Conservation (phyloP, 305 asterid species). For the Salvia sclarea region DNA sequence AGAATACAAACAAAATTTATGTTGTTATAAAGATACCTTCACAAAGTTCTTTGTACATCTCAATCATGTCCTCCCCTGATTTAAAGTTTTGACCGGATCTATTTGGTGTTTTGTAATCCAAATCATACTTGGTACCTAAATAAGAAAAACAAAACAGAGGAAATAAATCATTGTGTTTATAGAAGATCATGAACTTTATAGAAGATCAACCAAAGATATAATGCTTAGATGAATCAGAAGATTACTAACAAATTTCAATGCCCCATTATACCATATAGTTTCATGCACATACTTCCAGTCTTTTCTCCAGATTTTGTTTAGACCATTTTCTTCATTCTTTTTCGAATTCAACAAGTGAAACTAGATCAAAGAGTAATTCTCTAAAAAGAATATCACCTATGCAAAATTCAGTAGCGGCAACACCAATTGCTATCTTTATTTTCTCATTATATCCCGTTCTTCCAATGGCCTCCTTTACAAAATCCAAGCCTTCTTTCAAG, state of each 20-base stretch:
- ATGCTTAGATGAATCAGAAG: conserved; percentile 23
- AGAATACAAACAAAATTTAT: conserved; percentile 15
- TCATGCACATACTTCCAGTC: background rate
- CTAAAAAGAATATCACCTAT: conserved; percentile 58
- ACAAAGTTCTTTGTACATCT: conserved; percentile 80
- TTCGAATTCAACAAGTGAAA: background rate
- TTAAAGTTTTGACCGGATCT: conserved; percentile 87
- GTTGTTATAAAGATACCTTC: conserved; percentile 55
- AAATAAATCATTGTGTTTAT: conserved; percentile 29
- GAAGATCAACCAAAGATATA: conserved; percentile 20
- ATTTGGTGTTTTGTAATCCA: conserved; percentile 84
- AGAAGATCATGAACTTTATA: conserved; percentile 28
- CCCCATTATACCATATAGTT: background rate
- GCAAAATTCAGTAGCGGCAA: conserved; percentile 94
- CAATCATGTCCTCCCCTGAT: conserved; percentile 94
- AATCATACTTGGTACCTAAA: conserved; percentile 93
- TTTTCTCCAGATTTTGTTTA: background rate
- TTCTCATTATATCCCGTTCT: conserved; percentile 86
- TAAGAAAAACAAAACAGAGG: conserved; percentile 32
- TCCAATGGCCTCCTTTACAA: conserved; percentile 89
- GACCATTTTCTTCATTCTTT: background rate
- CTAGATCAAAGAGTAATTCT: background rate
- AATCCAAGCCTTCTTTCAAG: conserved; percentile 90
- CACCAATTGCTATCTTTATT: conserved; percentile 87
- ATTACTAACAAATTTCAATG: background rate